phyloP scores from a whole-genome alignment of 129 eudicot species.

The Scalesia atractyloides region DNA sequence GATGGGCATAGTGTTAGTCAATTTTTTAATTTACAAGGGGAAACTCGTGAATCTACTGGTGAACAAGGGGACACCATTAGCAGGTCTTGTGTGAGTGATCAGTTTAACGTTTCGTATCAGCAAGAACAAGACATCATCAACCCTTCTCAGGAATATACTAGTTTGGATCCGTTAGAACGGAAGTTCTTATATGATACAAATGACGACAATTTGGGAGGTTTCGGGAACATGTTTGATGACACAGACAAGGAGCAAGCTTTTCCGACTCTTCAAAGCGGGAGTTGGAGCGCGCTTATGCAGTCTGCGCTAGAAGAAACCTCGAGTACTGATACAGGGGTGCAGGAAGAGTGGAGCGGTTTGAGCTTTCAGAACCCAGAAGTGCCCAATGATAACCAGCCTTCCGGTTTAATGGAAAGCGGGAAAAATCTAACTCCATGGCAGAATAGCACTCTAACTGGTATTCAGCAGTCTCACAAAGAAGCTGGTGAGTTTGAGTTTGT shows the following conservation, averaged over 20 bases:
- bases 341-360: conserved; percentile 83
- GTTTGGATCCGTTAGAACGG: conserved; percentile 76
- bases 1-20: conserved; percentile 48
- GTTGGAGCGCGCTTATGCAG: conserved; percentile 94
- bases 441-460: conserved; percentile 34
- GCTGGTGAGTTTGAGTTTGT: conserved; percentile 30
- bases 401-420: conserved; percentile 43
- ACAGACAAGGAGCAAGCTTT: conserved; percentile 39
- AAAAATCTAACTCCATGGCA: conserved; percentile 50
- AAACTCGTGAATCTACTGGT: conserved; percentile 44
- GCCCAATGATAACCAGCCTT: conserved; percentile 48
- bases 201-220: conserved; percentile 57
- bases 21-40: conserved; percentile 51
- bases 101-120: conserved; percentile 41
- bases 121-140: conserved; percentile 44
- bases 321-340: conserved; percentile 66
- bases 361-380: conserved; percentile 65
- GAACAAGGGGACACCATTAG: conserved; percentile 30
- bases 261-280: conserved; percentile 71
- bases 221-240: conserved; percentile 38
- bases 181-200: conserved; percentile 58
- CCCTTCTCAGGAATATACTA: conserved; percentile 37
- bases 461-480: not conserved
- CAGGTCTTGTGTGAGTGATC: conserved; percentile 35
- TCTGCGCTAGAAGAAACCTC: conserved; percentile 87